Base-by-base conservation (phyloP, 2,329 filamentous ascomycete species). In the Ophiostoma sp. region DNA sequence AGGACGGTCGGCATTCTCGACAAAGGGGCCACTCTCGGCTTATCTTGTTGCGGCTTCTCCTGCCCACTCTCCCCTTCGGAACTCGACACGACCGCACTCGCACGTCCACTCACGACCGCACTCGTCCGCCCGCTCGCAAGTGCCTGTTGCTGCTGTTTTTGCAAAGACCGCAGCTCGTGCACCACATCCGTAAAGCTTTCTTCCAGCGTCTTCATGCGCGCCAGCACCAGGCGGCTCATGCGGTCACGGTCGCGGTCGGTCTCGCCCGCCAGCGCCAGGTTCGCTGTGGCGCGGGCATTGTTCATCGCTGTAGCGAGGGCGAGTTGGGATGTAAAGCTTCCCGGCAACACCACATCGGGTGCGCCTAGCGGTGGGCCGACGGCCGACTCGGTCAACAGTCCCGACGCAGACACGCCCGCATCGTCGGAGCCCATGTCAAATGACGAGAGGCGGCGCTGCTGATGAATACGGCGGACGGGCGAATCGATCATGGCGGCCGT, bases 141-240 rank as follows among this genome's bases (percentile, higher is more conserved):
- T 1, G 52, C 31, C 25, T 69, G 25, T 45, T 74, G 69, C 68
- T 75, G 74, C 70, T 76, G 82, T 75, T 80, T 81, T 81, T 85
- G 88, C 80, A 88, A 83, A 75, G 90, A 89, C 75, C 92, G 90
- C 80, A 97, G 91, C 81, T 96, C 93, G 75, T 89, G 90, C 73
- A 94, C 88, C n/a, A 97, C 91, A 74, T 97, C 93, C 2, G 92
- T 88, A 80, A 98, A 95, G 17, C 94, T 92, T 82, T 97, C 94
- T 80, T 98, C 95, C 1, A 98, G 86, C 8, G 92, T 95, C 80
- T 96, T 96, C 94, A 98, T 98, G 45, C 94, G 87, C 9, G 94
- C 93, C 63, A 98, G 85, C 82, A 98, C 92, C 63, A 97, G 87
- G 72, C 93, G 89, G 77, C 91, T 90, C 87, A 95, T 92, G 55